Base-by-base conservation (phyloP, 2,329 filamentous ascomycete genomes). In the Microdochium nivale region DNA sequence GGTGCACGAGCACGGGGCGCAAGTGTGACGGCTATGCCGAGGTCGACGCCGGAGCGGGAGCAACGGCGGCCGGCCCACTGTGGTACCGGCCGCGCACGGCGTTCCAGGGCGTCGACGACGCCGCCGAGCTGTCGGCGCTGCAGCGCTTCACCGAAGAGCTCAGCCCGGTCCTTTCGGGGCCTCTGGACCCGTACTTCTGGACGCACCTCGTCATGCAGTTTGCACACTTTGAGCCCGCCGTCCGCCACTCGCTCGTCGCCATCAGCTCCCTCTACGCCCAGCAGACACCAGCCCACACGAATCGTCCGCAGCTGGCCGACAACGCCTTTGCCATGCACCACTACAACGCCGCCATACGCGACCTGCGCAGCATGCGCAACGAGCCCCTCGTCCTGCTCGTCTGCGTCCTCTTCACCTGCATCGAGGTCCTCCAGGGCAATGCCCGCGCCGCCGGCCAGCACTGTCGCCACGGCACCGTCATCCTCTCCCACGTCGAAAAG, bases 401-500 rank as follows among this genome's bases (percentile, higher is more conserved):
- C 0, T 74, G 71, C 52, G 53, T 73, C 2, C 57, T 75, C 16
- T 74, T 75, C 52, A 62, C 70, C 33, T 74, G 70, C 54, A 68
- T 75, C 50, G 72, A 74, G 54, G 66, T 71, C 51, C 58, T 74
- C 1, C 65, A 66, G 1, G 69, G 65, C 9, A 64, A 73, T 56
- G 58, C 58, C 19, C 55, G 62, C 5, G 60, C 62, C 3, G 71
- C 70, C 1, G 61, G 67, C 3, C 59, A 60, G 9, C 72, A 75
- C 51, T 66, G 64, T 3, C 61, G 61, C 0, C 70, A 73, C 51
- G 72, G 71, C 10, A 61, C 71, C 16, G 55, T 55, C 16, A 62
- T 74, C 1, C 60, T 71, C 7, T 66, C 66, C 49, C 56, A 56
- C n/a, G 56, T 61, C 13, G 53, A 57, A 27, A 48, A 52, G 10